phyloP scores from a whole-genome alignment of 441 rosid species.

The Metrosideros polymorpha region DNA sequence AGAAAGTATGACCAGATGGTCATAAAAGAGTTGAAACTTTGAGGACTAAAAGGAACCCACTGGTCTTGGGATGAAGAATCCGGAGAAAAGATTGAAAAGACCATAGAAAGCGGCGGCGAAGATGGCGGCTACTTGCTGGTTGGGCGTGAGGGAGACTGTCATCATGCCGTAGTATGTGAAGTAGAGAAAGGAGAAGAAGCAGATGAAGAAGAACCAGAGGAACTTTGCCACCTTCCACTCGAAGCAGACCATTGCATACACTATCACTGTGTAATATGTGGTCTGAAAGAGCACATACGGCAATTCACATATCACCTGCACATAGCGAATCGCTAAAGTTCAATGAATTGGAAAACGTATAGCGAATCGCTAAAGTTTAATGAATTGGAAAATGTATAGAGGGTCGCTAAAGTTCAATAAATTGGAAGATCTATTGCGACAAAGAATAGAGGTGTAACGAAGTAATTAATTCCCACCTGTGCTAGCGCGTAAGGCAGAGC shows the following conservation, averaged over 20 bases:
- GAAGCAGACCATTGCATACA: slow-evolving; percentile 77
- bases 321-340: not conserved
- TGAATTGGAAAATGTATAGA: not conserved
- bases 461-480: not conserved
- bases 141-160: slow-evolving; percentile 79
- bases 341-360: not conserved
- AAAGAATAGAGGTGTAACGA: not conserved
- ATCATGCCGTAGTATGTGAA: slow-evolving; percentile 97
- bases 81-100: slow-evolving; percentile 81
- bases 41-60: slow-evolving; percentile 22
- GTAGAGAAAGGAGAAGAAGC: slow-evolving; percentile 87
- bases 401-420: not conserved
- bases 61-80: slow-evolving; percentile 89
- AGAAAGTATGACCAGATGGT: not conserved
- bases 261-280: slow-evolving; percentile 46
- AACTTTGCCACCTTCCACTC: slow-evolving; percentile 71
- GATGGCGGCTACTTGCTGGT: slow-evolving; percentile 80
- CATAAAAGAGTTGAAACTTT: not conserved
- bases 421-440: not conserved
- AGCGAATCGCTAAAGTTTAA: not conserved
- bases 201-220: slow-evolving; percentile 78
- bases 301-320: slow-evolving; percentile 67
- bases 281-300: slow-evolving; percentile 77
- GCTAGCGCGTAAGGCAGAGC: not conserved
- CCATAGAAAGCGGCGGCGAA: slow-evolving; percentile 67